phyloP scores from a whole-genome alignment of 257 asterid genomes.

The Buddleja alternifolia region DNA sequence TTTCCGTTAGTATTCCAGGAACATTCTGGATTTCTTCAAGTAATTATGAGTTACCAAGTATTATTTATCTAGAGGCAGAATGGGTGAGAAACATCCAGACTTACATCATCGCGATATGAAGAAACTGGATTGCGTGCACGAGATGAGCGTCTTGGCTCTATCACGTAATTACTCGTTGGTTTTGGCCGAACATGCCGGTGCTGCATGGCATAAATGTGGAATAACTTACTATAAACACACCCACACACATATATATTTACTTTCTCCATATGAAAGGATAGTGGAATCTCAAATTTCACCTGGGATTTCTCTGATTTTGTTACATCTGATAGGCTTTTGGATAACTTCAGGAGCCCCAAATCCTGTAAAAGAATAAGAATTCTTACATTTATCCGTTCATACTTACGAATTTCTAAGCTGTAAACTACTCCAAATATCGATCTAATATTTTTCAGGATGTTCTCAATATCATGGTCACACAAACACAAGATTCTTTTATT shows the following conservation, averaged over 20 bases:
- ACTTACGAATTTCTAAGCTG: background rate
- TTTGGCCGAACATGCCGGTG: constrained; percentile 41
- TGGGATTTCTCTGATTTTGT: constrained; percentile 58
- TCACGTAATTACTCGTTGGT: constrained; percentile 26
- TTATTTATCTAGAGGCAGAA: background rate
- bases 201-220: constrained; percentile 37
- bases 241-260: background rate
- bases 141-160: constrained; percentile 89
- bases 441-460: background rate
- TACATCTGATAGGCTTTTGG: constrained; percentile 58
- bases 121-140: constrained; percentile 67
- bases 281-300: constrained; percentile 43
- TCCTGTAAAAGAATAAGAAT: constrained; percentile 48
- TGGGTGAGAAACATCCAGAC: constrained; percentile 27
- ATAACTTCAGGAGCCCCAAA: constrained; percentile 68
- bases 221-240: background rate
- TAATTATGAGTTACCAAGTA: background rate
- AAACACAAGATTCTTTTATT: constrained; percentile 9
- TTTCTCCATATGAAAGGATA: constrained; percentile 21
- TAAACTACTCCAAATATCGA: background rate
- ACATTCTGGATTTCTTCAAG: background rate
- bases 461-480: background rate
- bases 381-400: background rate
- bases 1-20: background rate
- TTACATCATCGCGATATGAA: constrained; percentile 80